phyloP scores from a whole-genome alignment of 306 rosid genomes.

The Vigna angularis region DNA sequence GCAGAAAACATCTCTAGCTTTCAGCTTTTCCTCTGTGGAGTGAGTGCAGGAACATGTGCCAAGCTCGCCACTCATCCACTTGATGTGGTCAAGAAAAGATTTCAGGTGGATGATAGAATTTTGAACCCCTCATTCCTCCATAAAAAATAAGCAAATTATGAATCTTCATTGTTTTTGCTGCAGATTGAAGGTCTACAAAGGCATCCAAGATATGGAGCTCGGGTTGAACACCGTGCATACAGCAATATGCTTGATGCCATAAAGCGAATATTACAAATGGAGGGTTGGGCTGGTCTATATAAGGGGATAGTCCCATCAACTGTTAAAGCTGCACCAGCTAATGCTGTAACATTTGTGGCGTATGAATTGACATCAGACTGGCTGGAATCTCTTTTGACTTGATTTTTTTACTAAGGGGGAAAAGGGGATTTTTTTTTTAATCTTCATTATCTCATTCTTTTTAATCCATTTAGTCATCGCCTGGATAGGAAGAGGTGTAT shows the following conservation, averaged over 20 bases:
- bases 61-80: conserved; percentile 98
- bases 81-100: conserved; percentile 97
- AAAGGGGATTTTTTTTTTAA: conserved; percentile 4
- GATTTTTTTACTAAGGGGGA: conserved; percentile 37
- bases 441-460: conserved; percentile 46
- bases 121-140: not conserved
- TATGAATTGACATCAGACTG: conserved; percentile 81
- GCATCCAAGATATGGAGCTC: conserved; percentile 91
- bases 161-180: conserved; percentile 24
- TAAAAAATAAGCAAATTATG: not conserved
- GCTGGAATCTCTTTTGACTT: conserved; percentile 69
- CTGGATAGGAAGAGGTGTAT: not conserved
- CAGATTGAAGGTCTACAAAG: conserved; percentile 94
- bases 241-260: conserved; percentile 82
- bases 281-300: conserved; percentile 92
- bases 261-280: conserved; percentile 58
- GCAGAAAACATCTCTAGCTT: conserved; percentile 69
- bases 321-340: conserved; percentile 90
- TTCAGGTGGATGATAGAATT: conserved; percentile 66
- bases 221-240: conserved; percentile 80
- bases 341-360: conserved; percentile 91
- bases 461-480: not conserved
- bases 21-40: conserved; percentile 88
- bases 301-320: conserved; percentile 92
- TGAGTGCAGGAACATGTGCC: conserved; percentile 94